Conservation (phyloP, 2,329 filamentous ascomycete genomes). For the Akanthomyces lecanii region DNA sequence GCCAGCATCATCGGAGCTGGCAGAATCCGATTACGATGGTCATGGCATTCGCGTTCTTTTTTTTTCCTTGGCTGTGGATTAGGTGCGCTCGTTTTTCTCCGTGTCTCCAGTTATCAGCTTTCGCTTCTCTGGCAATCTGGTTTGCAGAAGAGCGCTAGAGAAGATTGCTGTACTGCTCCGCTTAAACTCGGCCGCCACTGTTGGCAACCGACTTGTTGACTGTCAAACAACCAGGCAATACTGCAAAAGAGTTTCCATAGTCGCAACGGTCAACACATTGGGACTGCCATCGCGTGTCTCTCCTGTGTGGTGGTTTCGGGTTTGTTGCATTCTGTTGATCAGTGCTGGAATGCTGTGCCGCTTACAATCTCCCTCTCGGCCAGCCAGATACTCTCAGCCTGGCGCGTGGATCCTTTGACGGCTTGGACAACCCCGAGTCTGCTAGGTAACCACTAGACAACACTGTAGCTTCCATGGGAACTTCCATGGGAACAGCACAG, state of each 20-base stretch:
- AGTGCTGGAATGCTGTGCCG: conserved; percentile 3
- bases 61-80: background rate
- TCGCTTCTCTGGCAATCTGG: background rate
- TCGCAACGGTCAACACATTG: background rate
- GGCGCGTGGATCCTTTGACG: background rate
- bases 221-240: background rate
- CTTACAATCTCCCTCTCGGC: no score
- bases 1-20: background rate
- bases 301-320: background rate
- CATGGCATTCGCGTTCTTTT: background rate
- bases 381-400: background rate
- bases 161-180: background rate
- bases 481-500: background rate
- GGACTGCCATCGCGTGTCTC: background rate
- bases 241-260: background rate
- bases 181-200: background rate
- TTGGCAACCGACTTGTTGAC: background rate
- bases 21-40: background rate
- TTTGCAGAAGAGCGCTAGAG: background rate
- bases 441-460: background rate
- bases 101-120: background rate
- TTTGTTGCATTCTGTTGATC: background rate
- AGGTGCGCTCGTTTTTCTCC: background rate
- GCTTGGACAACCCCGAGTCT: background rate
- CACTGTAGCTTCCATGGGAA: no score